Evolutionary conservation across 2,329 filamentous ascomycete genomes (phyloP).

Genomic region (Arthrinium phaeospermum): DNA sequence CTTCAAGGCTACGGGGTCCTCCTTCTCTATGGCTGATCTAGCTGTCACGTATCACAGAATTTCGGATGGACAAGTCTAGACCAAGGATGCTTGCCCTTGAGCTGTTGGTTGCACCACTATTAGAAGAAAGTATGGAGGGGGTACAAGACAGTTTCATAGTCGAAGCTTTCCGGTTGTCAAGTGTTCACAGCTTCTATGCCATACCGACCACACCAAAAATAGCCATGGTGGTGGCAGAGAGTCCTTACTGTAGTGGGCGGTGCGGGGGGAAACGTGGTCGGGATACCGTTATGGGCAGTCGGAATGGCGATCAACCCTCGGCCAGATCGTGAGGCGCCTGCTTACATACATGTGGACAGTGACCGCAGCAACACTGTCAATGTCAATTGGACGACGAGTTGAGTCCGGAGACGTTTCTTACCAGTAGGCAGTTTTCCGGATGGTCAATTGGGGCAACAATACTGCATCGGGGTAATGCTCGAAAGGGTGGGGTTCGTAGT

Average conservation of each 20-base stretch:
- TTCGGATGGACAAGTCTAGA: not conserved
- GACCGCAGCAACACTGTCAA: not conserved
- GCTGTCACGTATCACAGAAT: not conserved
- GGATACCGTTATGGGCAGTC: not conserved
- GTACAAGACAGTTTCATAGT: too few relatives aligned
- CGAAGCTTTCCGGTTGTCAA: not conserved
- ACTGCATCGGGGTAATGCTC: not conserved
- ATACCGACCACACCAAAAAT: not conserved
- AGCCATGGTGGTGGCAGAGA: not conserved
- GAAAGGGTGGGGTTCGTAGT: too few relatives aligned
- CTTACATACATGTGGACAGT: not conserved
- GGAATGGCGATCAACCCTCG: not conserved
- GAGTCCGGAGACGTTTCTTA: too few relatives aligned
- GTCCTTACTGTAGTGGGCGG: not conserved
- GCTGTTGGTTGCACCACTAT: not conserved
- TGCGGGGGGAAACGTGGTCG: not conserved
- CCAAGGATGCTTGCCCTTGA: not conserved
- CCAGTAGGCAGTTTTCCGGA: not conserved
- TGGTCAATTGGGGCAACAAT: not conserved
- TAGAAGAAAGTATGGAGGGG: too few relatives aligned
- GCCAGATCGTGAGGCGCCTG: not conserved
- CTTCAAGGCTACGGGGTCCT: too few relatives aligned
- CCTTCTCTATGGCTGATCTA: too few relatives aligned
- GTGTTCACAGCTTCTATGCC: not conserved
- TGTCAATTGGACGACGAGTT: not conserved